Conservation (phyloP, 1,284 basidiomycete species). For the Cryptococcus sp. region DNA sequence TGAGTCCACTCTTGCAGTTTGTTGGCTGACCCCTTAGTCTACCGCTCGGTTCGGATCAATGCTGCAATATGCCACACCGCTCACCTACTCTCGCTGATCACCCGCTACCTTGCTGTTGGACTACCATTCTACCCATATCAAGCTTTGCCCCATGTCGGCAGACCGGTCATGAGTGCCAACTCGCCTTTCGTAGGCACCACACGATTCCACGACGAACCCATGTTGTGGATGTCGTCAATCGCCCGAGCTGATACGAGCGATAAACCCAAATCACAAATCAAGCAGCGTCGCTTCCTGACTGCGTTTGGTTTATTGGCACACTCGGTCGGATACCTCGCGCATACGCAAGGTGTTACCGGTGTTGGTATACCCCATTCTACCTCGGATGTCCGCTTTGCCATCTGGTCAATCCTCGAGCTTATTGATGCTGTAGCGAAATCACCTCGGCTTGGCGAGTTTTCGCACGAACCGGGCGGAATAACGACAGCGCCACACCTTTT, state of each 20-base stretch:
- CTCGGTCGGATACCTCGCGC: constrained; percentile 41
- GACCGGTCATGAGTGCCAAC: constrained; percentile 30
- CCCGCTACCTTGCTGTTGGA: constrained; percentile 35
- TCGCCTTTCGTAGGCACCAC: constrained; percentile 32
- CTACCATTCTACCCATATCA: constrained; percentile 30
- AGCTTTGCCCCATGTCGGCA: constrained; percentile 26
- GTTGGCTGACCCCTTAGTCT: too few relatives aligned
- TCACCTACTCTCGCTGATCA: constrained; percentile 37
- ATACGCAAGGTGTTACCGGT: constrained; percentile 37
- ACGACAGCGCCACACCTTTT: constrained; percentile 25
- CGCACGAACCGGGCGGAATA: constrained; percentile 34
- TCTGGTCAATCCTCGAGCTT: constrained; percentile 29
- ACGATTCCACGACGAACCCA: constrained; percentile 31
- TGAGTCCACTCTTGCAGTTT: constrained; percentile 21
- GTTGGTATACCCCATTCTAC: constrained; percentile 21
- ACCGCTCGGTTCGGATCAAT: constrained; percentile 28
- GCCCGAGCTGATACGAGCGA: constrained; percentile 2
- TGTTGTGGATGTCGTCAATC: constrained; percentile 38
- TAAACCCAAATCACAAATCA: constrained; percentile 13
- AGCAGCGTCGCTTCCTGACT: constrained; percentile 33
- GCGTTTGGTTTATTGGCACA: constrained; percentile 37
- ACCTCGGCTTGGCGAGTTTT: constrained; percentile 22
- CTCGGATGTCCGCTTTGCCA: constrained; percentile 14
- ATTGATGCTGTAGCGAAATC: constrained; percentile 23
- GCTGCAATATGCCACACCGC: constrained; percentile 33